Conservation (phyloP, 2,329 filamentous ascomycete genomes). For the Xylaria sp. region DNA sequence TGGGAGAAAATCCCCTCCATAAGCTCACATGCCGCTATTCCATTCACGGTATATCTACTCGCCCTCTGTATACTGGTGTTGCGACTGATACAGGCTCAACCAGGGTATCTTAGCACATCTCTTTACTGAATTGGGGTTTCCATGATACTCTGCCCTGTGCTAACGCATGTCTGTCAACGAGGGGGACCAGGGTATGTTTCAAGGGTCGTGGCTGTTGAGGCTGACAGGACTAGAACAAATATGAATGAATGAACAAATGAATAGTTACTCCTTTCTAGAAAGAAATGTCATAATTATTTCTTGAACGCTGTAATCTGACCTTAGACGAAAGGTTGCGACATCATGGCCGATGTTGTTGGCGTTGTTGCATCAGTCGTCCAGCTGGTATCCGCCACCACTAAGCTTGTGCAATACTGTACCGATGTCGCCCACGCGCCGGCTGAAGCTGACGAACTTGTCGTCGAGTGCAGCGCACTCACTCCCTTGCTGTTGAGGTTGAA, state of each 20-base stretch:
- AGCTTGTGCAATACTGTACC: conserved; percentile 23
- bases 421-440: conserved; percentile 18
- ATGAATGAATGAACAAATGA: neutral
- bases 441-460: conserved; percentile 18
- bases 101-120: neutral
- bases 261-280: conserved; percentile 15
- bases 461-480: conserved; percentile 13
- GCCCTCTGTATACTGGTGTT: neutral
- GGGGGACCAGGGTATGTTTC: conserved; percentile 14
- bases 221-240: neutral
- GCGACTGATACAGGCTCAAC: neutral
- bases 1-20: too few relatives aligned
- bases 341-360: conserved; percentile 17
- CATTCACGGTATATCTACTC: too few relatives aligned
- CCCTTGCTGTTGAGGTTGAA: conserved; percentile 24
- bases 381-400: conserved; percentile 21
- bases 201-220: neutral
- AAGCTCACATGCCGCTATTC: too few relatives aligned
- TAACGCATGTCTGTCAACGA: conserved; percentile 3
- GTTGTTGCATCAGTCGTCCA: conserved; percentile 22
- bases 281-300: neutral
- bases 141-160: neutral
- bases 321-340: conserved; percentile 3
- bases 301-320: neutral
- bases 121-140: neutral